Base-by-base conservation (phyloP, 2,329 filamentous ascomycete genomes). In the Hypoxylon sp. region DNA sequence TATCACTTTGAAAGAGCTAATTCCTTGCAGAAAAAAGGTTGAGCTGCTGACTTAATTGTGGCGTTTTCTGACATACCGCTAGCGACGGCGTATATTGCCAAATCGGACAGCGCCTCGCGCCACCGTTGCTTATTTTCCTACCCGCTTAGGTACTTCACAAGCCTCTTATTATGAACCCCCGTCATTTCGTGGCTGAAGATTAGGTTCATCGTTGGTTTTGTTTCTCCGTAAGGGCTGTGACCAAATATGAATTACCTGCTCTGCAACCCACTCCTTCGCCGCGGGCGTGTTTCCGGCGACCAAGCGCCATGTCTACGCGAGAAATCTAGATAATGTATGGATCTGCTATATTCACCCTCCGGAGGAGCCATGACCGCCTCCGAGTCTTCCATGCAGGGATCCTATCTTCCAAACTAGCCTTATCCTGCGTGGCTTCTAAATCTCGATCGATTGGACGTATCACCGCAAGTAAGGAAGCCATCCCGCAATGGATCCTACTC, bases 91-190 rank as follows among this genome's bases (percentile, higher is more conserved):
- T 17, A 51, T 25, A 23, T 30, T 51, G n/a, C 46, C 60, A 23
- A 58, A 60, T 67, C 45, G 45, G 60, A 57, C 34, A 52, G 36
- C 48, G 43, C 48, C 52, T 59, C 51, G 36, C 46, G 36, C 63
- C 60, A 56, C 55, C 48, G 23, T 34, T 34, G 41, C 32, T 43
- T 30, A 61, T 19, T 36, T 46, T 21, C 25, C 25, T 48, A 19
- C 41, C 25, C 23, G 11, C 51, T 41, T 28, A 30, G 13, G 49
- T 53, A 45, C 30, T 34, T 34, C 38, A 21, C 41, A 32, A 51
- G 58, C 38, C 48, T 58, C 38, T 23, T 45, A 36, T 5, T 28
- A 30, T 28, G 41, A 41, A 41, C 7, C 34, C 36, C 32, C 19
- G 13, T 28, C 28, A 48, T 32, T 17, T 34, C 25, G 30, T 57